Base-by-base conservation (phyloP, 495 filamentous ascomycete genomes). In the Apodospora peruviana region DNA sequence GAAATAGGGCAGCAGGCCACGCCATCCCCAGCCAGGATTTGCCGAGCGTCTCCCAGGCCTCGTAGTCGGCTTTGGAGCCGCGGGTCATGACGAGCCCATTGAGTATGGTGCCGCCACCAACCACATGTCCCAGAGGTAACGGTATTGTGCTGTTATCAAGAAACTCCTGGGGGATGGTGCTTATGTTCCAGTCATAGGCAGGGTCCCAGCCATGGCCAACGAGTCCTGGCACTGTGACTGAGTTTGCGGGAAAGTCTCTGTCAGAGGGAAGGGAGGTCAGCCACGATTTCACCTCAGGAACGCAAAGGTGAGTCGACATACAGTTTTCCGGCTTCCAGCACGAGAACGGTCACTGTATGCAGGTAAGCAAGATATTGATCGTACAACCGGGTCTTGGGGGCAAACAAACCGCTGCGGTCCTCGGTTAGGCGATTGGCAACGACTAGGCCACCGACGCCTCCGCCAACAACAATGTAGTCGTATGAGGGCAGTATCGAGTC, bases 21-120 rank as follows among this genome's bases (percentile, higher is more conserved):
- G 48, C 78, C 81, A 86, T 47, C 69, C 75, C 83, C 83, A 86
- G n/a, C 80, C 79, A 2, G 72, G 67, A 53, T 83, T 84, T 2
- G n/a, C 84, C 82, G 3, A 84, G 59, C 4, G 55, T 60, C 47
- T 74, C 68, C 83, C 83, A 85, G 2, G 72, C 64, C 52, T 86
- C 76, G 49, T 77, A 82, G 53, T 82, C 75, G 12, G 58, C 64
- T 0, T 45, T 45, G 1, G 72, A 60, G 3, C 74, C 75, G 11
- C 72, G 59, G 32, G 71, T 66, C 46, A 69, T 70, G 37, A 72
- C 62, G 43, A 76, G 56, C 3, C 71, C 73, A 39, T 78, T 78
- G 42, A 78, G 48, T 23, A 72, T 66, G 12, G 61, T 72, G n/a
- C 72, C 68, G 0, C 74, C 75, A 4, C 76, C 74, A 8, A 74